Conservation (phyloP, 2,329 filamentous ascomycete species). For the Dactylellina cionopaga region DNA sequence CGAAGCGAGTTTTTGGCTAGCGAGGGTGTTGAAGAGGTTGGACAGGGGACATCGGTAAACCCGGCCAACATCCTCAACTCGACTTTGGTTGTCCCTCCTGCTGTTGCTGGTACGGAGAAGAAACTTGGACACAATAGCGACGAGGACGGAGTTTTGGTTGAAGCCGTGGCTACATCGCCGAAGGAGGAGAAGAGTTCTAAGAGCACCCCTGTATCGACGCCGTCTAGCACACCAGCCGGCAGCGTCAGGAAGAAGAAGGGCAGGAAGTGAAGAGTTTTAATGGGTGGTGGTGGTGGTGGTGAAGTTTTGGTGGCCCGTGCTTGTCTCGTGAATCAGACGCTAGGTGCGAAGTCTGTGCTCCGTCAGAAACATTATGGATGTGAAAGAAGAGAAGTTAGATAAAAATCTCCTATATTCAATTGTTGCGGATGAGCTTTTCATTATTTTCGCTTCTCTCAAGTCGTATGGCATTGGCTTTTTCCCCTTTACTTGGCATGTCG, state of each 20-base stretch:
- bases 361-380: not conserved
- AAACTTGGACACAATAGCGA: slow-evolving; percentile 66
- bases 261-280: slow-evolving; percentile 33
- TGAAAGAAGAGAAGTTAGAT: not conserved
- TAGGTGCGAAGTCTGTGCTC: not conserved
- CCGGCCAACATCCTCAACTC: slow-evolving; percentile 58
- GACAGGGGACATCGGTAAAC: slow-evolving; percentile 55
- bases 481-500: slow-evolving; percentile 54
- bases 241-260: slow-evolving; percentile 53
- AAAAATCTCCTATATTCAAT: slow-evolving; percentile 6
- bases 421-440: not conserved
- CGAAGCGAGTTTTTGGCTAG: slow-evolving; percentile 80
- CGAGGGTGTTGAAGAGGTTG: slow-evolving; percentile 63
- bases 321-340: not conserved
- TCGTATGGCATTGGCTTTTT: slow-evolving; percentile 19
- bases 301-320: not conserved
- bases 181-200: slow-evolving; percentile 27
- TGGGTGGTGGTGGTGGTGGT: not conserved
- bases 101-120: too few species aligned
- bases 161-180: slow-evolving; percentile 61
- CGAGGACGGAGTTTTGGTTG: slow-evolving; percentile 82
- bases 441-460: slow-evolving; percentile 46
- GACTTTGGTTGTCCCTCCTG: not conserved
- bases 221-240: slow-evolving; percentile 32
- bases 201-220: slow-evolving; percentile 37